These are phyloP conservation scores for Nitzschia putrida DNA, from an alignment of 108 stramenopile species.

Conservation along the genomic window DNA sequence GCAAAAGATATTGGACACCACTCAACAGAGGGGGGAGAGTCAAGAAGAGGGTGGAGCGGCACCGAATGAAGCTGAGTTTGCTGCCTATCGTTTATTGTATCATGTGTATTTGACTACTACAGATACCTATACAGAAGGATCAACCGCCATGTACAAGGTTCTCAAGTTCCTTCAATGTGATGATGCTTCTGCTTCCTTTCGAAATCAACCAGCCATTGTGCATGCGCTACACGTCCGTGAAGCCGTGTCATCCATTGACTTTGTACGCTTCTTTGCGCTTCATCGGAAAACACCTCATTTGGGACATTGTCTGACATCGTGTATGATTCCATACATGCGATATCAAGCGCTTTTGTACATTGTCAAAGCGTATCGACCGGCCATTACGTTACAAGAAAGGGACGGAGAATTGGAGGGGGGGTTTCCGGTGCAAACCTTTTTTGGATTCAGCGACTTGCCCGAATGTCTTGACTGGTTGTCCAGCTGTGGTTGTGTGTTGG, in stretches of 20 bases:
- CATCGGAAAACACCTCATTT: conserved; percentile 54
- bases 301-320: conserved; percentile 63
- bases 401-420: neutral
- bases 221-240: conserved; percentile 76
- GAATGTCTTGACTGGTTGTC: conserved; percentile 49
- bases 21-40: neutral
- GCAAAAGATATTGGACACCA: conserved; percentile 29
- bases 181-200: neutral
- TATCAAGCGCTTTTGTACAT: conserved; percentile 57
- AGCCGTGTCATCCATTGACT: conserved; percentile 66
- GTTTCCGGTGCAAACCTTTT: neutral
- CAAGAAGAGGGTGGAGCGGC: neutral
- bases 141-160: conserved; percentile 67
- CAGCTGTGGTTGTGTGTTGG: conserved; percentile 52
- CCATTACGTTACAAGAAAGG: conserved; percentile 34
- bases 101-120: conserved; percentile 74
- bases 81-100: conserved; percentile 82
- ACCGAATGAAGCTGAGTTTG: conserved; percentile 67
- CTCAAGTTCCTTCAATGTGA: conserved; percentile 42
- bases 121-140: conserved; percentile 64
- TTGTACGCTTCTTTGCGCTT: conserved; percentile 67
- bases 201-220: conserved; percentile 46
- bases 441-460: conserved; percentile 4
- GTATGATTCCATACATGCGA: conserved; percentile 68
- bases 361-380: conserved; percentile 69